These are phyloP conservation scores for Aphanoascus verrucosus DNA, from an alignment of 2,329 filamentous ascomycete genomes.

Conservation along the genomic window DNA sequence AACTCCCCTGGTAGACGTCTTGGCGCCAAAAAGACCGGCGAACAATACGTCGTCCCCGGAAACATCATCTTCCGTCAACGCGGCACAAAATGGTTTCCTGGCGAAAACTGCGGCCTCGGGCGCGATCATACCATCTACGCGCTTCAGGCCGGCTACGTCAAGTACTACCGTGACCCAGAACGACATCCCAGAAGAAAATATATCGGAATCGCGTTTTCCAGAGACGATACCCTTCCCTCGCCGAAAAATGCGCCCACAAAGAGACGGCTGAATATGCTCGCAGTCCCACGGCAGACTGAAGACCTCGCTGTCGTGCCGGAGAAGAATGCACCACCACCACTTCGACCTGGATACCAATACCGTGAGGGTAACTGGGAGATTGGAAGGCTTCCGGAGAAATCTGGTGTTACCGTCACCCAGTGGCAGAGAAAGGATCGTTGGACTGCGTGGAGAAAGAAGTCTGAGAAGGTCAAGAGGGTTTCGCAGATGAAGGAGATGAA, in stretches of 20 bases:
- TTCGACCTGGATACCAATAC: slow-evolving; percentile 52
- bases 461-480: slow-evolving; percentile 40
- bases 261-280: slow-evolving; percentile 64
- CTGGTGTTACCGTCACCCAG: slow-evolving; percentile 45
- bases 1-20: slow-evolving; percentile 72
- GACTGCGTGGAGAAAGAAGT: slow-evolving; percentile 54
- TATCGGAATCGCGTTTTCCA: slow-evolving; percentile 85
- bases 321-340: slow-evolving; percentile 23
- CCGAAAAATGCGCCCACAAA: slow-evolving; percentile 61
- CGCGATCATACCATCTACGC: slow-evolving; percentile 95
- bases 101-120: slow-evolving; percentile 90
- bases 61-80: slow-evolving; percentile 98
- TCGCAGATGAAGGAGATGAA: slow-evolving; percentile 45
- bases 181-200: slow-evolving; percentile 80
- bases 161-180: slow-evolving; percentile 85
- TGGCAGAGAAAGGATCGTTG: slow-evolving; percentile 52
- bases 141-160: slow-evolving; percentile 75
- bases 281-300: slow-evolving; percentile 30
- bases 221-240: slow-evolving; percentile 67
- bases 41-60: slow-evolving; percentile 85
- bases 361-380: slow-evolving; percentile 59
- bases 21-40: slow-evolving; percentile 85
- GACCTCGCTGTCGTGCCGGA: slow-evolving; percentile 12
- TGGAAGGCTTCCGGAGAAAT: slow-evolving; percentile 51
- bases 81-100: slow-evolving; percentile 86